Conservation (phyloP, 2,329 filamentous ascomycete species). For the Fusarium sp. region DNA sequence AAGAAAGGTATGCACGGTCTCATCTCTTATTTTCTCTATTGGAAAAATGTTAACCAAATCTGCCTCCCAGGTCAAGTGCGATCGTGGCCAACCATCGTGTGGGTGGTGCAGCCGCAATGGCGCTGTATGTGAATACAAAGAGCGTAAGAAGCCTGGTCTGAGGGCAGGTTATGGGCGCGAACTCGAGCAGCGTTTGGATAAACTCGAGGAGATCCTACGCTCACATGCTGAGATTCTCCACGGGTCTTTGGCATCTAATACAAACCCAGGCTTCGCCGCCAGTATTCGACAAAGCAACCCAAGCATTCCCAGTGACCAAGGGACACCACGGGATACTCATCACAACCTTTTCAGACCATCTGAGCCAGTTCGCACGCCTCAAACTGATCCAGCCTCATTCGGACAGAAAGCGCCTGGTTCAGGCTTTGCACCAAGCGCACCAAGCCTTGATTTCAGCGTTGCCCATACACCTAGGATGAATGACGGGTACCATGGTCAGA, state of each 20-base stretch:
- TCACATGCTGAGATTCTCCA: slow-evolving; percentile 75
- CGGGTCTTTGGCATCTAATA: slow-evolving; percentile 58
- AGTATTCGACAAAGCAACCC: slow-evolving; percentile 63
- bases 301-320: slow-evolving; percentile 66
- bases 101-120: slow-evolving; percentile 75
- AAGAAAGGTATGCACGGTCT: slow-evolving; percentile 69
- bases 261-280: slow-evolving; percentile 49
- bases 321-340: slow-evolving; percentile 62
- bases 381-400: slow-evolving; percentile 70
- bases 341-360: slow-evolving; percentile 60
- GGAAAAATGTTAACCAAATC: slow-evolving; percentile 19
- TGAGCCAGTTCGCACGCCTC: slow-evolving; percentile 62
- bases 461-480: slow-evolving; percentile 60
- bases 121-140: slow-evolving; percentile 73
- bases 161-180: slow-evolving; percentile 77
- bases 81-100: slow-evolving; percentile 78
- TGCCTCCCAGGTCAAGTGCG: slow-evolving; percentile 74
- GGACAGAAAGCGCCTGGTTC: slow-evolving; percentile 67
- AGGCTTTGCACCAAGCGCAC: slow-evolving; percentile 56
- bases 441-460: slow-evolving; percentile 63
- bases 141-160: slow-evolving; percentile 74
- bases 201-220: slow-evolving; percentile 73
- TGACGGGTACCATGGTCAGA: slow-evolving; percentile 61
- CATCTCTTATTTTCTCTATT: not conserved
- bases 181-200: slow-evolving; percentile 77